Evolutionary conservation across 441 rosid genomes (phyloP).

Genomic region (Mallotus japonicus): DNA sequence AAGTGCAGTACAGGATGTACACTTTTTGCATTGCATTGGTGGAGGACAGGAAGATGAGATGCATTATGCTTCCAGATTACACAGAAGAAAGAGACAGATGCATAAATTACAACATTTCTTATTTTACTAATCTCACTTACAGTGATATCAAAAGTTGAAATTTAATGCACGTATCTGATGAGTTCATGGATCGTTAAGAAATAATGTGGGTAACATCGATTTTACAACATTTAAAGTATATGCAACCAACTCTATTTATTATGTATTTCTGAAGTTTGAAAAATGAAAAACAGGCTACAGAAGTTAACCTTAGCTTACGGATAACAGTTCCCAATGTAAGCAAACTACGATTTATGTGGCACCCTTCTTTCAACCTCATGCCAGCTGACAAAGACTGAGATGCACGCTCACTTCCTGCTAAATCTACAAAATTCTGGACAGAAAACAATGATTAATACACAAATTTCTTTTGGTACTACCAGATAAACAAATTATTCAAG

Average conservation of each 20-base stretch:
- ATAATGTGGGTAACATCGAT: neutral
- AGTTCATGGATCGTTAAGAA: neutral
- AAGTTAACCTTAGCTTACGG: conserved; percentile 79
- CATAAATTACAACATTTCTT: neutral
- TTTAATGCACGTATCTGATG: neutral
- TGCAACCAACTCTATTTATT: neutral
- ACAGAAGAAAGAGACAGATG: neutral
- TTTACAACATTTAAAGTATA: neutral
- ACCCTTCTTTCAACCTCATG: conserved; percentile 90
- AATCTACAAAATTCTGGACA: conserved; percentile 77
- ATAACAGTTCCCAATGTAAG: conserved; percentile 91
- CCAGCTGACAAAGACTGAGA: conserved; percentile 90
- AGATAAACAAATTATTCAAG: conserved; percentile 9
- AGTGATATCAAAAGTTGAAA: neutral
- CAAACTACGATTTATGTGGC: conserved; percentile 94
- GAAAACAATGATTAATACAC: conserved; percentile 22
- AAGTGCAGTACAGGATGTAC: neutral
- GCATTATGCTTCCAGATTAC: neutral
- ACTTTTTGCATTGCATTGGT: neutral
- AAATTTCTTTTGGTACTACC: conserved; percentile 4
- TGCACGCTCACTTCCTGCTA: conserved; percentile 98
- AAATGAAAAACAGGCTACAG: neutral
- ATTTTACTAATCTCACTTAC: neutral
- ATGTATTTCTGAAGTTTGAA: neutral
- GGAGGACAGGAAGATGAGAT: neutral